Conservation (phyloP, 23 red algal genomes). For the Gracilaria gracilis region DNA sequence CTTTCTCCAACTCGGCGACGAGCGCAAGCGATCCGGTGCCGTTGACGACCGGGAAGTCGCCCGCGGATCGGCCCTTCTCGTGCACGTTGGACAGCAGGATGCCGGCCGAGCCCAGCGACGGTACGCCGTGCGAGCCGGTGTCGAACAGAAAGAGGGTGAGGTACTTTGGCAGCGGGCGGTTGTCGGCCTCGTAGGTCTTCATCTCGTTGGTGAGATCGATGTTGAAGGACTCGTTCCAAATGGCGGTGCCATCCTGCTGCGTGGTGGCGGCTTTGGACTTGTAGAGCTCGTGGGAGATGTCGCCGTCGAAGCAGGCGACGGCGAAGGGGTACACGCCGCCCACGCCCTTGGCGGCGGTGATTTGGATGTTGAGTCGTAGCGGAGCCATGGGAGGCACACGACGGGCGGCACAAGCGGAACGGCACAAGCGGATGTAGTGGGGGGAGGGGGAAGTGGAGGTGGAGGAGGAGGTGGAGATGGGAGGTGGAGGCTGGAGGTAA, state of each 20-base stretch:
- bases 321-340: conserved; percentile 61
- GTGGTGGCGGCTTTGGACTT: conserved; percentile 49
- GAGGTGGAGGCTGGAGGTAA: too few relatives aligned
- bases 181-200: conserved; percentile 27
- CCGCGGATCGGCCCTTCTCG: conserved; percentile 22
- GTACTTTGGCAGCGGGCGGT: conserved; percentile 39
- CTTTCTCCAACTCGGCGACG: conserved; percentile 21
- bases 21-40: conserved; percentile 36
- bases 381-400: neutral
- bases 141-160: conserved; percentile 71
- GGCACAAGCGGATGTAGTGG: too few relatives aligned
- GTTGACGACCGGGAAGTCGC: conserved; percentile 70
- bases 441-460: neutral
- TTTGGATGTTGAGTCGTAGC: conserved; percentile 24
- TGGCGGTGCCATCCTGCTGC: neutral
- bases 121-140: conserved; percentile 48
- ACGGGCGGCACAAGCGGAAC: too few relatives aligned
- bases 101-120: conserved; percentile 58
- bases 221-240: conserved; percentile 43
- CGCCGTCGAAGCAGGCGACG: conserved; percentile 72
- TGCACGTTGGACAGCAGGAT: conserved; percentile 51
- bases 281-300: conserved; percentile 63
- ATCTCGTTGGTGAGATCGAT: conserved; percentile 51
- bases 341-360: conserved; percentile 19
- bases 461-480: neutral